Conservation (phyloP, 2,329 filamentous ascomycete genomes). For the Hymenoscyphus fructigenus region DNA sequence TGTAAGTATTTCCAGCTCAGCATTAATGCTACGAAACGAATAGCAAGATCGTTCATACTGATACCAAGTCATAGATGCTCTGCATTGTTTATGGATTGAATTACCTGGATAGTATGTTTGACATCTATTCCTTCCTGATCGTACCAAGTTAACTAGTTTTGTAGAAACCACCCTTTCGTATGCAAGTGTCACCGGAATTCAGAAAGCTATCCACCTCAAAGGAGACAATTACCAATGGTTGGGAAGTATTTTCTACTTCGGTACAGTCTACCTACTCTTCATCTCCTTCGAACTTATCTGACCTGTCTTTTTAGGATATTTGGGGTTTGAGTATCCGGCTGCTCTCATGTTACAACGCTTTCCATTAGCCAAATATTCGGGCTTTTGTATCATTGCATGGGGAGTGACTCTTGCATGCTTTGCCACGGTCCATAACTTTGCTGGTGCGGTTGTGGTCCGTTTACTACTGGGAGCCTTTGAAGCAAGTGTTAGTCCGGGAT, state of each 20-base stretch:
- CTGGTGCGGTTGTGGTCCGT: conserved; percentile 61
- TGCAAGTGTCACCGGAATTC: conserved; percentile 50
- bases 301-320: conserved; percentile 18
- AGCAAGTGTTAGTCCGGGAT: conserved; percentile 66
- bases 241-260: conserved; percentile 48
- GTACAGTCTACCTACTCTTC: conserved; percentile 14
- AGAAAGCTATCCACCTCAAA: conserved; percentile 42
- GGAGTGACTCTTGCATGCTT: conserved; percentile 60
- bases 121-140: background rate
- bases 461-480: conserved; percentile 70
- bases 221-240: conserved; percentile 47
- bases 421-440: conserved; percentile 59
- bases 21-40: conserved; percentile 43
- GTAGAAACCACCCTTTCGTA: conserved; percentile 48
- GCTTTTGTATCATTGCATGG: conserved; percentile 61
- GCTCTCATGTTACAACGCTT: conserved; percentile 47
- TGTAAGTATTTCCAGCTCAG: conserved; percentile 43
- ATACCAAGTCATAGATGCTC: conserved; percentile 42
- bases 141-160: background rate
- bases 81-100: conserved; percentile 59
- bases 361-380: conserved; percentile 63
- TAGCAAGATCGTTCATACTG: background rate
- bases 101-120: conserved; percentile 42
- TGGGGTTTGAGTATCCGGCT: conserved; percentile 35
- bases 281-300: background rate